A percentile compares a stretch with the other conserved stretches of the same genome.
phyloP scores from a whole-genome alignment of 2,329 filamentous ascomycete genomes.

The Coniochaeta sp. region DNA sequence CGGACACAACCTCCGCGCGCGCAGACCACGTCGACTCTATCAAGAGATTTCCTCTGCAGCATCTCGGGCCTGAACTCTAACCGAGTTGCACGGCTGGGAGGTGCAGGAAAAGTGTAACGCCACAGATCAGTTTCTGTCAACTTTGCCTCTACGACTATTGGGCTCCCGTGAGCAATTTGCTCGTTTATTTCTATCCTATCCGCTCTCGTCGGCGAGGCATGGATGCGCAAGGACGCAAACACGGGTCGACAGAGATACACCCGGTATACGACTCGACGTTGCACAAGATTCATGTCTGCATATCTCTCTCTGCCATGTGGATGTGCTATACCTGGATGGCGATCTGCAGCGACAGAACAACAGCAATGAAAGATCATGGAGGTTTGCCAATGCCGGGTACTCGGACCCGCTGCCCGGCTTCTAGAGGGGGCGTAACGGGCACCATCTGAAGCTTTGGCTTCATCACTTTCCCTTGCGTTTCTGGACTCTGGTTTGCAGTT shows the following conservation, averaged over 20 bases:
- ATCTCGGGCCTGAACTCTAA: neutral
- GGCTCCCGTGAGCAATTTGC: neutral
- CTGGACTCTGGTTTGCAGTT: neutral
- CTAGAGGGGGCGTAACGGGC: neutral
- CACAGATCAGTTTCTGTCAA: neutral
- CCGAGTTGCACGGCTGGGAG: neutral
- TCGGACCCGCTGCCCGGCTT: neutral
- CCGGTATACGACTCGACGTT: neutral
- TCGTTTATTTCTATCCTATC: neutral
- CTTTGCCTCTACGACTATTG: neutral
- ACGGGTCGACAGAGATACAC: neutral
- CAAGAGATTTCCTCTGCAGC: neutral
- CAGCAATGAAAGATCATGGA: neutral
- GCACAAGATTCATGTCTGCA: neutral
- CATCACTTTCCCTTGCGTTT: neutral
- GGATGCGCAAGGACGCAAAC: neutral
- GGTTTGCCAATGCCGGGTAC: neutral
- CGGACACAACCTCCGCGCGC: neutral
- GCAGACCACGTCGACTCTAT: neutral
- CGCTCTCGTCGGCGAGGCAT: neutral
- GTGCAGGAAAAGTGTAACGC: neutral
- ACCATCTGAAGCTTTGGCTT: neutral
- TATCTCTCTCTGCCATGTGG: neutral
- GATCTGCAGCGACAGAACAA: neutral
- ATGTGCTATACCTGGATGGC: neutral